Conservation (phyloP, 768 basidiomycete species). For the Crucibulum laeve region DNA sequence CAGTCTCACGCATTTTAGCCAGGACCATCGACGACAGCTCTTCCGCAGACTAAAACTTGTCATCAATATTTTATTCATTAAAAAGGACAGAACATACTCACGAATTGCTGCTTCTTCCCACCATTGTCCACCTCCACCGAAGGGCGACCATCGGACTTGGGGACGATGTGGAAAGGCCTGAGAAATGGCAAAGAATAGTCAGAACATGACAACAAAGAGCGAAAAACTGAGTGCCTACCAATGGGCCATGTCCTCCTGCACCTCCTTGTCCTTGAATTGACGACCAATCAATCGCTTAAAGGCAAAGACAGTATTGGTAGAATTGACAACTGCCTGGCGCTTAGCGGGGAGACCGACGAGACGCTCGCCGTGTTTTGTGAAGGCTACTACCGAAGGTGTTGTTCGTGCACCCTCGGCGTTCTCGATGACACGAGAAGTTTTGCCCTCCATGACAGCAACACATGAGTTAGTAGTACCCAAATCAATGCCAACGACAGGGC, state of each 20-base stretch:
- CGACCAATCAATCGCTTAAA: constrained; percentile 96
- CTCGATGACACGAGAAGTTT: constrained; percentile 92
- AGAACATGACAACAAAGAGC: neutral
- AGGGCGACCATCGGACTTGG: constrained; percentile 70
- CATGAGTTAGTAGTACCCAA: constrained; percentile 92
- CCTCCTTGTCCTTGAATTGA: constrained; percentile 89
- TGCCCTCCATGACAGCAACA: constrained; percentile 93
- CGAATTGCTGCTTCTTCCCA: constrained; percentile 77
- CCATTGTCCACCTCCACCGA: constrained; percentile 83
- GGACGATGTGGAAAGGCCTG: constrained; percentile 80
- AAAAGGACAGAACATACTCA: constrained; percentile 31
- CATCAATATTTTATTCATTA: constrained; percentile 6
- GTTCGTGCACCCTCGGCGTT: constrained; percentile 97
- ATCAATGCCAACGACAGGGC: constrained; percentile 95
- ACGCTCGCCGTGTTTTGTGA: constrained; percentile 97
- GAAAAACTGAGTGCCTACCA: constrained; percentile 44
- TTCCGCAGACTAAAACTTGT: constrained; percentile 64
- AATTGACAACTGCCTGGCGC: constrained; percentile 96
- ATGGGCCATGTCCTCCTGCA: constrained; percentile 83
- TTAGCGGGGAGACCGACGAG: constrained; percentile 95
- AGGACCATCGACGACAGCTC: constrained; percentile 87
- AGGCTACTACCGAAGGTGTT: constrained; percentile 97
- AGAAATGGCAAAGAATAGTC: neutral
- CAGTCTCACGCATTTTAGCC: constrained; percentile 93
- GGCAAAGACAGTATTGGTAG: constrained; percentile 88